Evolutionary conservation across 768 basidiomycete species (phyloP).

Genomic region (Amanita brunnescens): DNA sequence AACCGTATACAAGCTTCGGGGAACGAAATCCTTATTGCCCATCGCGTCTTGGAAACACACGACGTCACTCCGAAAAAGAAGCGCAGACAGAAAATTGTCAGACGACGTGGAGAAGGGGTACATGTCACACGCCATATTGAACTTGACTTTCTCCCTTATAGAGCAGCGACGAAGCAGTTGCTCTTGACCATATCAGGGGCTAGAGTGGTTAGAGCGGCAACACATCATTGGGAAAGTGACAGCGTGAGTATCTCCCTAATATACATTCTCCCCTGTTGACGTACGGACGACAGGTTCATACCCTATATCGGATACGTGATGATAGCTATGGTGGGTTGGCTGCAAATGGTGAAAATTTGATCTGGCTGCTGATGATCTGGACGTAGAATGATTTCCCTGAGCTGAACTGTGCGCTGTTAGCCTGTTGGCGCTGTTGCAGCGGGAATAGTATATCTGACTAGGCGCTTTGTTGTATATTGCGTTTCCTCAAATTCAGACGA

Average conservation of each 20-base stretch:
- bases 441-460: slow-evolving; percentile 43
- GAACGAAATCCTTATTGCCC: slow-evolving; percentile 91
- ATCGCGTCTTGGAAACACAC: slow-evolving; percentile 89
- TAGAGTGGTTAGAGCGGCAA: slow-evolving; percentile 79
- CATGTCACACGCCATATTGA: not conserved
- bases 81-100: slow-evolving; percentile 3
- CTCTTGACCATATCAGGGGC: slow-evolving; percentile 88
- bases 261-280: not conserved
- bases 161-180: slow-evolving; percentile 40
- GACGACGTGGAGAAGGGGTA: not conserved
- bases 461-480: too few species aligned
- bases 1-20: slow-evolving; percentile 94
- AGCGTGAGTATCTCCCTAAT: slow-evolving; percentile 63
- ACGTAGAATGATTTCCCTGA: slow-evolving; percentile 89
- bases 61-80: slow-evolving; percentile 39
- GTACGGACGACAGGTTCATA: slow-evolving; percentile 54
- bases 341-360: too few species aligned
- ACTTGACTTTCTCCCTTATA: too few species aligned
- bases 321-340: slow-evolving; percentile 76
- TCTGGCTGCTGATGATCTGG: slow-evolving; percentile 3
- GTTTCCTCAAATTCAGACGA: too few species aligned
- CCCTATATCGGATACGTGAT: slow-evolving; percentile 96
- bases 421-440: slow-evolving; percentile 72
- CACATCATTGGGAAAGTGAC: slow-evolving; percentile 93
- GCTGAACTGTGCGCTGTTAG: slow-evolving; percentile 84